Evolutionary conservation across 805 yeast species (phyloP), one percentile per base, ranked within the genome.

Genomic region (Candida quercuum): DNA sequence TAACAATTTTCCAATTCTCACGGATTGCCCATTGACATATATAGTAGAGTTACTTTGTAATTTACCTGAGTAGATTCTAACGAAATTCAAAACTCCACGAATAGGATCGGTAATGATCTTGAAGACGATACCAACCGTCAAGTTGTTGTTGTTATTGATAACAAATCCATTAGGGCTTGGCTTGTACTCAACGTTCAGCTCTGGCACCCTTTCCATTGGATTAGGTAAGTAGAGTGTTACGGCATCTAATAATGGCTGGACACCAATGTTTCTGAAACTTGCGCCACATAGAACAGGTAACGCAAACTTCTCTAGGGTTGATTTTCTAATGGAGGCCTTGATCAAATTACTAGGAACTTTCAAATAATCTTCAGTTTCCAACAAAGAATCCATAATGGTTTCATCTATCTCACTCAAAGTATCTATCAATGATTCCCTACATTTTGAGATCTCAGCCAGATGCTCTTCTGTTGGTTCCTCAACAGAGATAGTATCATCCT

Each of bases 241-340:
- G 0, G 94, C 89, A 59, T 91, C 97, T 60, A 93, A 61, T 34
- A 93, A 64, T 1, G 98, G 96, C 56, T 93, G 98, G 3, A 93
- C 95, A 19, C 99, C 99, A 32, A 91, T 84, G 57, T 91, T 91
- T 47, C 71, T 74, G 61, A 91, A 93, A 38, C 96, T 84, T 2
- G 97, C 85, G 11, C 99, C 99, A 60, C 97, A 88, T 26, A 89
- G 61, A 0, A 93, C 85, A 0, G 99, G 97, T 0, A 81, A 73
- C 1, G 86, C 69, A 27, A 63, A 59, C 33, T 73, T 71, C 1
- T 58, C 56, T 6, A 86, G 45, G 0, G 96, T 85, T 3, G 84
- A 78, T 18, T 61, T 64, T 36, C 85, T 66, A 7, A 93, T 69
- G 0, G 95, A 81, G 13, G 54, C 49, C 30, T 70, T 73, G n/a